Evolutionary conservation across 805 yeast genomes (phyloP).

Genomic region (Groenewaldozyma tartarivorans): DNA sequence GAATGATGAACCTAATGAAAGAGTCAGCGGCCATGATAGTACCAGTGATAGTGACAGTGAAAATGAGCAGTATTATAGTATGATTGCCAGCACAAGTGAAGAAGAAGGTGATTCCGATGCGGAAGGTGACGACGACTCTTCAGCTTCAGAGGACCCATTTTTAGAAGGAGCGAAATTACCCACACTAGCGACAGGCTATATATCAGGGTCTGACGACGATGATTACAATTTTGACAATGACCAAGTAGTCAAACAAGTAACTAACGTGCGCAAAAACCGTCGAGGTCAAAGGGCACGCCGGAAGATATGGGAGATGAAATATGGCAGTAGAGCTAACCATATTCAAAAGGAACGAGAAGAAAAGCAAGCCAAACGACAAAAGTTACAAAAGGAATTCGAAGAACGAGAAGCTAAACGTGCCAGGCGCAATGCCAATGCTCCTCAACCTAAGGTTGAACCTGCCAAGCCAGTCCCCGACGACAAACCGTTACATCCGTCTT

Average conservation of each 20-base stretch:
- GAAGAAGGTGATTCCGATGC: constrained; percentile 4
- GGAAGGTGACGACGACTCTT: constrained; percentile 24
- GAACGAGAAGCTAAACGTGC: constrained; percentile 35
- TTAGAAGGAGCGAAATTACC: constrained; percentile 40
- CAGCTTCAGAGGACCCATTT: constrained; percentile 37
- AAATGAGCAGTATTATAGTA: constrained; percentile 17
- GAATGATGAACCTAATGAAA: not conserved
- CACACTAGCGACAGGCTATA: constrained; percentile 67
- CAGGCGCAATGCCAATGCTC: not conserved
- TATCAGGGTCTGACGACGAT: constrained; percentile 51
- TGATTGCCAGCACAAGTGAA: constrained; percentile 12
- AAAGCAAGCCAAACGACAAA: constrained; percentile 45
- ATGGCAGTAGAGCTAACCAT: constrained; percentile 77
- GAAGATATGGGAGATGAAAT: constrained; percentile 91
- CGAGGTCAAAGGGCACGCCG: constrained; percentile 97
- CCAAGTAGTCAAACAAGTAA: constrained; percentile 13
- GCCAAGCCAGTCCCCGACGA: constrained; percentile 11
- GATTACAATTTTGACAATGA: constrained; percentile 18
- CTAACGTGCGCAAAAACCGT: constrained; percentile 60
- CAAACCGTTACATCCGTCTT: constrained; percentile 79
- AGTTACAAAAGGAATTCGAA: constrained; percentile 56
- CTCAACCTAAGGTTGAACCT: not conserved
- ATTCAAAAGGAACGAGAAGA: constrained; percentile 56
- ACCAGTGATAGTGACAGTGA: constrained; percentile 13
- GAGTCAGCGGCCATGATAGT: constrained; percentile 1